Evolutionary conservation across 1,139 yeast genomes (phyloP).

Genomic region (Kodamaea arcana): DNA sequence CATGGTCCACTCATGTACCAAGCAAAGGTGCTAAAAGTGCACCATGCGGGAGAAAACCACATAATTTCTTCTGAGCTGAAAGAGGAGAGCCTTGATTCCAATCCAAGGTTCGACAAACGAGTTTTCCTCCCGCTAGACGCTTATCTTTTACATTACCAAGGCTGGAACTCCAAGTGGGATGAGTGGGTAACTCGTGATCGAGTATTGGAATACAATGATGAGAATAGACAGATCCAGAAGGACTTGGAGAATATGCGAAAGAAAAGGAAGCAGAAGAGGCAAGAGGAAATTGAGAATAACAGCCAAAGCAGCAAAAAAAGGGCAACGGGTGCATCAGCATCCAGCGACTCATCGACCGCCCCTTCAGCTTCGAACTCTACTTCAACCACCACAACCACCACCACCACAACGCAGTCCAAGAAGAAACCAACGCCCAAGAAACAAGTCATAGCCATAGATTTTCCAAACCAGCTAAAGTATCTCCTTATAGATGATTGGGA

Average conservation of each 20-base stretch:
- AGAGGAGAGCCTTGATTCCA: slow-evolving; percentile 24
- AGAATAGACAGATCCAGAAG: slow-evolving; percentile 61
- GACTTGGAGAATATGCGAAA: slow-evolving; percentile 48
- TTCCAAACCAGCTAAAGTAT: slow-evolving; percentile 47
- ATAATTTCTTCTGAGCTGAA: slow-evolving; percentile 41
- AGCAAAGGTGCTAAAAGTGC: slow-evolving; percentile 70
- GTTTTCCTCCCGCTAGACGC: slow-evolving; percentile 37
- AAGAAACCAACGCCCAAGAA: slow-evolving; percentile 13
- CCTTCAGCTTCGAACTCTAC: not conserved
- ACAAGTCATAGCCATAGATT: slow-evolving; percentile 10
- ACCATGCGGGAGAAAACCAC: slow-evolving; percentile 47
- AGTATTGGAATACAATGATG: slow-evolving; percentile 64
- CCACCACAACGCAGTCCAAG: slow-evolving; percentile 6
- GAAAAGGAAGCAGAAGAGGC: slow-evolving; percentile 10
- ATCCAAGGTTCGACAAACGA: slow-evolving; percentile 31
- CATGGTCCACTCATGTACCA: slow-evolving; percentile 92
- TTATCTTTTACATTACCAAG: slow-evolving; percentile 82
- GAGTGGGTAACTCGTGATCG: slow-evolving; percentile 85
- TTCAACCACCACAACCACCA: not conserved
- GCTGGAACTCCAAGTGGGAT: slow-evolving; percentile 96
- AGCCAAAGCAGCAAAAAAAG: not conserved
- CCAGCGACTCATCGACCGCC: not conserved
- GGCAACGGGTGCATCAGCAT: slow-evolving; percentile 5
- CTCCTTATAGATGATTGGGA: slow-evolving; percentile 93
- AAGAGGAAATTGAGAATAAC: not conserved